phyloP scores from a whole-genome alignment of 257 asterid species.

The Salvia splendens region DNA sequence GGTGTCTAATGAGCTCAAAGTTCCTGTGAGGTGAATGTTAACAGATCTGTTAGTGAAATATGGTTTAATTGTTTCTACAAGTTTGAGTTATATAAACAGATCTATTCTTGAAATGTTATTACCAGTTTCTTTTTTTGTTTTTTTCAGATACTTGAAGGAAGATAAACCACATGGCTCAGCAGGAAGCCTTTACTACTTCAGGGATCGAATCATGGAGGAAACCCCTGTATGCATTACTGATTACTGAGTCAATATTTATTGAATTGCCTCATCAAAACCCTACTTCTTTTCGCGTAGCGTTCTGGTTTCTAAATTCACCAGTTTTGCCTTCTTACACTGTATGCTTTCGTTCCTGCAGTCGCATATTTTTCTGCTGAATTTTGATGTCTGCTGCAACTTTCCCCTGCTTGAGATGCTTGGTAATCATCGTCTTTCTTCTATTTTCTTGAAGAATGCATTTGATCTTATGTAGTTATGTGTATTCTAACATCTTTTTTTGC shows the following conservation, averaged over 20 bases:
- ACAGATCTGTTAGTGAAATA: conserved; percentile 26
- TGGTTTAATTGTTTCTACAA: conserved; percentile 3
- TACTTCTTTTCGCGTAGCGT: background rate
- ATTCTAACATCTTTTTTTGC: conserved; percentile 12
- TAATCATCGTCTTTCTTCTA: conserved; percentile 31
- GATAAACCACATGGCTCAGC: conserved; percentile 93
- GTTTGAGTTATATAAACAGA: background rate
- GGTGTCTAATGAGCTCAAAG: conserved; percentile 72
- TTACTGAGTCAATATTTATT: conserved; percentile 10
- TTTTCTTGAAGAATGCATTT: conserved; percentile 4
- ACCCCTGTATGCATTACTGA: conserved; percentile 59
- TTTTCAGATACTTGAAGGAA: conserved; percentile 73
- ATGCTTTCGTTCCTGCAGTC: conserved; percentile 53
- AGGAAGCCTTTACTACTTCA: conserved; percentile 76
- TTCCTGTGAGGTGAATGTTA: conserved; percentile 72
- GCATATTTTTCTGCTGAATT: conserved; percentile 70
- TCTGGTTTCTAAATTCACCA: background rate
- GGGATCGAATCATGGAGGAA: conserved; percentile 83
- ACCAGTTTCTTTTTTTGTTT: conserved; percentile 1
- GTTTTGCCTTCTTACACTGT: background rate
- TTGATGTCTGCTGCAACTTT: conserved; percentile 84
- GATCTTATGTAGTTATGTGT: conserved; percentile 6
- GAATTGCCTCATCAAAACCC: background rate
- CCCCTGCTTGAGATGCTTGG: conserved; percentile 77
- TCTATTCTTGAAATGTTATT: background rate